Evolutionary conservation across 257 asterid species (phyloP).

Genomic region (Gardenia jasminoides): DNA sequence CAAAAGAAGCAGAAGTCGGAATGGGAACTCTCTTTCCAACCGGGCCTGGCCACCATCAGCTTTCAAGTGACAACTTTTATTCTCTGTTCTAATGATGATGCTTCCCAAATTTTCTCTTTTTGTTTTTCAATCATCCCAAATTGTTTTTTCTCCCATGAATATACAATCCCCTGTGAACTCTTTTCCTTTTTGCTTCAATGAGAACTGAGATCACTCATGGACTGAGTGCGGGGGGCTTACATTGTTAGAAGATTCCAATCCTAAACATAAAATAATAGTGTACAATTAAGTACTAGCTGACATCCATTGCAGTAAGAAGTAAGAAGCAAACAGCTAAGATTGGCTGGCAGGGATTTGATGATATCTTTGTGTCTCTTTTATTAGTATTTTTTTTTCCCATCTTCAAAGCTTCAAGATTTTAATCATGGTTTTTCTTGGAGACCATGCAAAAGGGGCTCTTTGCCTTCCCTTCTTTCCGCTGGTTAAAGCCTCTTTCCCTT

Average conservation of each 20-base stretch:
- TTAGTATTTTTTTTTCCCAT: neutral
- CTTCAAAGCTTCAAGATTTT: conserved; percentile 52
- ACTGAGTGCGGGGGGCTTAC: neutral
- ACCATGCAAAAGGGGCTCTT: conserved; percentile 67
- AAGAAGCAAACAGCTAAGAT: conserved; percentile 57
- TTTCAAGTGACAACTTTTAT: conserved; percentile 32
- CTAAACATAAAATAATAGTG: conserved; percentile 31
- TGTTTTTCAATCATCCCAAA: conserved; percentile 15
- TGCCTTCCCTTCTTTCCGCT: conserved; percentile 38
- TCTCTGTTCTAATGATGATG: conserved; percentile 45
- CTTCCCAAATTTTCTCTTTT: conserved; percentile 18
- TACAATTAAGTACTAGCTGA: conserved; percentile 28
- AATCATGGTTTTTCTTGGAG: conserved; percentile 67
- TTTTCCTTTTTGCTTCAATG: conserved; percentile 30
- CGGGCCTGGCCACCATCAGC: conserved; percentile 25
- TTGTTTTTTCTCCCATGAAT: conserved; percentile 14
- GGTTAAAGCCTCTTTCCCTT: conserved; percentile 43
- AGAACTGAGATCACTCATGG: conserved; percentile 19
- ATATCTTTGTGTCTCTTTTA: neutral
- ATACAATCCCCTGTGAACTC: conserved; percentile 18
- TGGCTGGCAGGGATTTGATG: conserved; percentile 48
- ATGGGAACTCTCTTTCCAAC: conserved; percentile 21
- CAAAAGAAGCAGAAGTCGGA: conserved; percentile 24
- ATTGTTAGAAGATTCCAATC: conserved; percentile 57
- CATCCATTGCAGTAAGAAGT: conserved; percentile 28